Percentiles rank a stretch among this genome's conserved stretches.
Evolutionary conservation across 2,329 filamentous ascomycete species (phyloP).

Genomic region (Septoria linicola): DNA sequence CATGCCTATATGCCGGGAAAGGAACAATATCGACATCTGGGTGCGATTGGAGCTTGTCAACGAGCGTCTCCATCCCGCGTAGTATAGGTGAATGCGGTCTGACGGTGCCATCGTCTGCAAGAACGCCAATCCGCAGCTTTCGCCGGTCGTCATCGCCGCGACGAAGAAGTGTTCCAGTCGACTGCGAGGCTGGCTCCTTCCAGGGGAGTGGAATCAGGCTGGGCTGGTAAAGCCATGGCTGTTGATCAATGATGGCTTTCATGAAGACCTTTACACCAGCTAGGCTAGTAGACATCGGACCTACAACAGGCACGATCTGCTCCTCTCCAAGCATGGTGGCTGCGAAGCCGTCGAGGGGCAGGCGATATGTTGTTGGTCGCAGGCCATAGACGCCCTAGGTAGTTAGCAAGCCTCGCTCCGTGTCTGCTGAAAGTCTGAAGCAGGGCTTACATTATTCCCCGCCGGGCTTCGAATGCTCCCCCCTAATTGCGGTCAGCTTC

Average conservation of each 20-base stretch:
- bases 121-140: constrained; percentile 58
- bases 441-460: constrained; percentile 50
- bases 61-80: constrained; percentile 54
- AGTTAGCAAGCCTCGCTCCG: too few species aligned
- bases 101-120: constrained; percentile 66
- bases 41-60: constrained; percentile 45
- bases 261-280: constrained; percentile 56
- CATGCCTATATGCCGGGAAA: constrained; percentile 51
- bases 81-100: constrained; percentile 64
- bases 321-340: constrained; percentile 49
- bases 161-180: constrained; percentile 22
- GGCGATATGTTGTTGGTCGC: constrained; percentile 45
- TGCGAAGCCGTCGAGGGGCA: constrained; percentile 46
- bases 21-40: constrained; percentile 55
- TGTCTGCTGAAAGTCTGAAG: too few species aligned
- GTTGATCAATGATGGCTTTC: constrained; percentile 50
- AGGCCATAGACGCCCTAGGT: constrained; percentile 47
- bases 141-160: constrained; percentile 27
- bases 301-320: constrained; percentile 44
- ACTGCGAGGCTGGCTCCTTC: constrained; percentile 32
- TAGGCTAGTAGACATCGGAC: constrained; percentile 55
- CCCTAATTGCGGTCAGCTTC: too few species aligned
- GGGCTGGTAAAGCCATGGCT: constrained; percentile 59
- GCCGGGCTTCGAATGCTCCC: constrained; percentile 51
- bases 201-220: constrained; percentile 61